Base-by-base conservation (phyloP, 805 yeast species). In the Suhomyces xylopsoci region DNA sequence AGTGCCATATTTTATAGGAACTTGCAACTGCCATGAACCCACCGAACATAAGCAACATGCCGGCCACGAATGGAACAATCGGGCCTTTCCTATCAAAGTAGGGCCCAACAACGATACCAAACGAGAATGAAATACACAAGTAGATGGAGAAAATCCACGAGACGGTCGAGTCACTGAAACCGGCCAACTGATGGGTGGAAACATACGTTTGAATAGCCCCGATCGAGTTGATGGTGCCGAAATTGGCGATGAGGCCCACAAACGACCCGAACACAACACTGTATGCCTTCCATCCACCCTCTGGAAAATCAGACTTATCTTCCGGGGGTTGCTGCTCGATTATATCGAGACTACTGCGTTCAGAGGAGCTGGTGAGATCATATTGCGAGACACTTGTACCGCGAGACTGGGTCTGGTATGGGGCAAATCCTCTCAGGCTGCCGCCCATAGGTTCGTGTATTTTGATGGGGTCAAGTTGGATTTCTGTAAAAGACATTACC, bases 81-180 rank as follows among this genome's bases (percentile, higher is more conserved):
- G 60, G 49, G 15, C 67, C 67, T n/a, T 51, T 50, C 14, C 56
- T 42, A 46, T 63, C 67, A 45, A 63, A 63, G 20, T 59, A 46
- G 8, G 67, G 64, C 3, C 67, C 67, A 12, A 58, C 59, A 7
- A 62, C 34, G 4, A 63, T 55, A 3, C 70, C 68, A 14, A 62
- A 46, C 7, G 58, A 59, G 49, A 65, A 69, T 7, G 75, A 61
- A 9, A 73, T 52, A 14, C 70, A 58, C 54, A 70, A 54, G 55
- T 68, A 71, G 45, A 73, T 66, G 32, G 76, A 71, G 54, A 73
- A 73, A 38, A 72, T 70, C 78, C 78, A 72, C n/a, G 77, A 65
- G 1, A 72, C 56, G 0, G 74, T 67, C 8, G 69, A 59, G 5
- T 73, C 65, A 3, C 58, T 49, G 4, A 60, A 62, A 26, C 59